A percentile compares a stretch with the other conserved stretches of the same genome.
phyloP scores from a whole-genome alignment of 169 alveolate genomes.

The Plasmodium knowlesi region DNA sequence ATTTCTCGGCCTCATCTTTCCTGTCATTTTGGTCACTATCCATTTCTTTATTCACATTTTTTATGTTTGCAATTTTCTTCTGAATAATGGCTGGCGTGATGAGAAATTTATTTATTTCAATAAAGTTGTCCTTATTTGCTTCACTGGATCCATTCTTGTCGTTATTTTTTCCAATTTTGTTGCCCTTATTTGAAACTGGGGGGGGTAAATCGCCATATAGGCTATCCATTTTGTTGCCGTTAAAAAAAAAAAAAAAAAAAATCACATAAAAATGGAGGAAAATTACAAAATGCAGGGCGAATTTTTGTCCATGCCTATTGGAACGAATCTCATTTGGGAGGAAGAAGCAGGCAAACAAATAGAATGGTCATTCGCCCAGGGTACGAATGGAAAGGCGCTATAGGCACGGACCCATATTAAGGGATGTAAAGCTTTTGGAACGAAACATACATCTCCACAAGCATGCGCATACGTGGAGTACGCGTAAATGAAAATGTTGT shows the following conservation, averaged over 20 bases:
- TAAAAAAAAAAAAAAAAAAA: not conserved
- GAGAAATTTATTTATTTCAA: constrained; percentile 55
- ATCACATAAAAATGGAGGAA: not conserved
- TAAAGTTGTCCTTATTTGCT: constrained; percentile 8
- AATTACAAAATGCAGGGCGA: not conserved
- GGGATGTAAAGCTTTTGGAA: not conserved
- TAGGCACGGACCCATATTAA: not conserved
- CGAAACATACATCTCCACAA: not conserved
- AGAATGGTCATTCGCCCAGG: not conserved
- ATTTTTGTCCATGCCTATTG: not conserved
- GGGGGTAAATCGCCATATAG: constrained; percentile 86
- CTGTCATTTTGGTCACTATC: not conserved
- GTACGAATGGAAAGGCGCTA: not conserved
- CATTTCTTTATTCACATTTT: constrained; percentile 27
- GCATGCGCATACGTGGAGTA: not conserved
- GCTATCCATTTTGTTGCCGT: constrained; percentile 77
- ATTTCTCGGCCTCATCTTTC: not conserved
- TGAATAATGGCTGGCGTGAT: constrained; percentile 69
- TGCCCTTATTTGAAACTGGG: constrained; percentile 62
- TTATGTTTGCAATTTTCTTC: constrained; percentile 69
- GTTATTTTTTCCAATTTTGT: constrained; percentile 24
- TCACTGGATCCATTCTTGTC: not conserved
- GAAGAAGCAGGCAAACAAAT: not conserved
- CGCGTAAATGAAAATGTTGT: not conserved
- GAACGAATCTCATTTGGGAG: not conserved